Evolutionary conservation across 176 grass and related monocot species (phyloP).

Genomic region (Cymbopogon citratus): DNA sequence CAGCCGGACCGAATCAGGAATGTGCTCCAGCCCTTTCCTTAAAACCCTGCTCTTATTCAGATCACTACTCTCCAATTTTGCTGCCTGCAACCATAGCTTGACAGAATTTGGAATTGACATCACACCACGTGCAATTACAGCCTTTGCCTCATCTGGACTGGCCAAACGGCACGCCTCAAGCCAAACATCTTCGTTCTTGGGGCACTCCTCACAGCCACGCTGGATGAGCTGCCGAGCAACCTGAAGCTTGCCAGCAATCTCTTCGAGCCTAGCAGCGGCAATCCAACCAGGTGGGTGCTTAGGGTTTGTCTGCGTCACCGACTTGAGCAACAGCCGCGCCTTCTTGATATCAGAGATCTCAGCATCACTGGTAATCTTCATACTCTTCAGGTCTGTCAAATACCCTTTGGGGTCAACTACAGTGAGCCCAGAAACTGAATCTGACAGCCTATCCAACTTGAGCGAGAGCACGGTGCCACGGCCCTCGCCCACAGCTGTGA

Average conservation of each 20-base stretch:
- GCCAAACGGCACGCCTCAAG: conserved; percentile 81
- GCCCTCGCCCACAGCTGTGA: conserved; percentile 85
- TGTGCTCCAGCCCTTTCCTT: conserved; percentile 83
- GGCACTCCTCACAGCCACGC: conserved; percentile 88
- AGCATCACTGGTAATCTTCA: conserved; percentile 95
- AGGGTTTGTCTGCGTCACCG: conserved; percentile 87
- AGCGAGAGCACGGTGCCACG: conserved; percentile 89
- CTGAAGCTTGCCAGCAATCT: conserved; percentile 83
- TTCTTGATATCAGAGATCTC: conserved; percentile 97
- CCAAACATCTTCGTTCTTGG: conserved; percentile 95
- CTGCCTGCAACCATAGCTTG: conserved; percentile 88
- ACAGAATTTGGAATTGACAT: conserved; percentile 88
- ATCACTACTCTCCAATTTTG: conserved; percentile 67
- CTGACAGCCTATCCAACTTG: conserved; percentile 78
- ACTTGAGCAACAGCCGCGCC: conserved; percentile 76
- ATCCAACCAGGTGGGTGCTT: conserved; percentile 97
- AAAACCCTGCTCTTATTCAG: conserved; percentile 70
- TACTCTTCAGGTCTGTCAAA: conserved; percentile 79
- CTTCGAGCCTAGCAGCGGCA: conserved; percentile 86
- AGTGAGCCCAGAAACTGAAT: conserved; percentile 82
- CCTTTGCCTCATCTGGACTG: conserved; percentile 83
- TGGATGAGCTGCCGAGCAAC: conserved; percentile 76
- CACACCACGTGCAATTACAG: conserved; percentile 77
- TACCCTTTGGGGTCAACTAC: conserved; percentile 95
- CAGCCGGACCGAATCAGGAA: conserved; percentile 80